phyloP scores from a whole-genome alignment of 495 filamentous ascomycete genomes.

The Xylaria acuta region DNA sequence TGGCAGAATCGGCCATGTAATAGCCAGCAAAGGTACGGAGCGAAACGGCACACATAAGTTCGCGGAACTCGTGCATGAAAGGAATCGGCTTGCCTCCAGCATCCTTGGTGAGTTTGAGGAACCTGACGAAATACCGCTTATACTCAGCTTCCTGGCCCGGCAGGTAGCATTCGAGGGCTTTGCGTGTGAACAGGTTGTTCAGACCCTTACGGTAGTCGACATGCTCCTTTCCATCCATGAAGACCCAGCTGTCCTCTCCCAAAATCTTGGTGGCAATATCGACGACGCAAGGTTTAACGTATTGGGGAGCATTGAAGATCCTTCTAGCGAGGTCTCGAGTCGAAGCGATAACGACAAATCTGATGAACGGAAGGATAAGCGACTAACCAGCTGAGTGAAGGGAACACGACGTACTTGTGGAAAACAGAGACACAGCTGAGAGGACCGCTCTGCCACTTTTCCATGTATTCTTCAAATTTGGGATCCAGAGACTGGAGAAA shows the following conservation, averaged over 20 bases:
- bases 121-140: constrained; percentile 81
- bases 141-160: constrained; percentile 93
- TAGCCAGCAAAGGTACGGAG: constrained; percentile 96
- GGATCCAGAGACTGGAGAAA: constrained; percentile 93
- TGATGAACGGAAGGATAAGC: constrained; percentile 42
- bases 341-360: constrained; percentile 97
- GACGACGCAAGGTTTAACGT: constrained; percentile 96
- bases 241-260: constrained; percentile 93
- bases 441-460: constrained; percentile 88
- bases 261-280: constrained; percentile 95
- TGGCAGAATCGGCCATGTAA: constrained; percentile 85
- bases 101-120: constrained; percentile 75
- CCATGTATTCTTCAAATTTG: constrained; percentile 87
- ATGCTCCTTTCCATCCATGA: constrained; percentile 93
- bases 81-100: constrained; percentile 73
- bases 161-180: constrained; percentile 85
- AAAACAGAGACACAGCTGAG: constrained; percentile 98
- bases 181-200: constrained; percentile 92
- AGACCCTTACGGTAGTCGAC: constrained; percentile 97
- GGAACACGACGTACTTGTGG: constrained; percentile 80
- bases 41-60: constrained; percentile 93
- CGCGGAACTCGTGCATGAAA: constrained; percentile 93
- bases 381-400: background rate
- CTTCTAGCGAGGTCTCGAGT: constrained; percentile 95
- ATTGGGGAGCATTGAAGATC: constrained; percentile 92